Evolutionary conservation across 305 asterid genomes (phyloP), one percentile per base, ranked within the genome.

Genomic region (Rubia occidens): DNA sequence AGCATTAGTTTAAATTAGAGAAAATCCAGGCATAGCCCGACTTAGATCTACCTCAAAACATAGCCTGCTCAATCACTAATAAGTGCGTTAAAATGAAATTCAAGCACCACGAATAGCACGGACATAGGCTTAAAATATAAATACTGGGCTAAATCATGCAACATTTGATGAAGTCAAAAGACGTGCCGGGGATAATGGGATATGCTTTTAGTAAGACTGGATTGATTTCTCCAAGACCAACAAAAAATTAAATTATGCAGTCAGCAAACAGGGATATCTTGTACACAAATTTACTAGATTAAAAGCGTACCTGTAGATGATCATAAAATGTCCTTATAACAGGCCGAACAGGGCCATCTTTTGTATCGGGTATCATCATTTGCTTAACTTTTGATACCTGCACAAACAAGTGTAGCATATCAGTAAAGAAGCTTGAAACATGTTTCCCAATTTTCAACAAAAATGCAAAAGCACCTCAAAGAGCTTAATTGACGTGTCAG

Each of bases 401-500:
- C 74, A 73, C 44, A 73, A 54, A 29, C 51, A 60, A 68, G 24
- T 66, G 70, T 37, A 80, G 60, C 62, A 69, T 69, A 60, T 75
- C 69, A 80, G 63, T 74, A 56, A 24, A 29, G 70, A 55, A 76
- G 66, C 42, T 63, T 76, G 74, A 78, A 76, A 67, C 47, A 8
- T 3, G 37, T 58, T 26, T 9, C 29, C 68, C 54, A 60, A 64
- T 55, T 15, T 49, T 56, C 64, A 59, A 70, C 66, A 68, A 58
- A 66, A 11, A 67, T 62, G 72, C 35, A 70, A 47, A 78, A 73
- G 73, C 69, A 90, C 95, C 95, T 88, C 95, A 76, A 90, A 81
- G 74, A 88, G 94, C 80, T 90, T 90, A 77, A 90, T 85, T 67
- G 97, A 88, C 54, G 95, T 79, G 82, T 90, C 97, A 58, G 95